Evolutionary conservation across 2,329 filamentous ascomycete species (phyloP), one percentile per base, ranked within the genome.

Genomic region (Exophiala sideris): DNA sequence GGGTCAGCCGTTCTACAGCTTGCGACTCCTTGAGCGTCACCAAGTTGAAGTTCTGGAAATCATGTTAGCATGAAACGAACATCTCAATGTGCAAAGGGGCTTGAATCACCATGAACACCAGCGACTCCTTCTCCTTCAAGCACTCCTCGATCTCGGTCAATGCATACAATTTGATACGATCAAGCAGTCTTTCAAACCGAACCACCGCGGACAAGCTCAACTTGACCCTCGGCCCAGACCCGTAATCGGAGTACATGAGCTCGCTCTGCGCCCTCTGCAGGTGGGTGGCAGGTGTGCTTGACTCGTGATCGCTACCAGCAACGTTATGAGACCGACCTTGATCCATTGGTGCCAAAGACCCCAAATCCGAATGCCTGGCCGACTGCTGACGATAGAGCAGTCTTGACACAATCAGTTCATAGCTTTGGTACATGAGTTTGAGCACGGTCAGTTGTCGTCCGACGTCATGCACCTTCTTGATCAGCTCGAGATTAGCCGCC

Each of bases 1-100:
- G 77, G 0, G 86, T 89, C 16, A 91, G 77, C 16, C 84, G 79
- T 55, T 88, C 86, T 9, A 89, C 87, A 3, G 83, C 82, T 59
- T 84, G 80, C 0, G 86, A 88, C 68, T 90, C 86, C 66, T 87
- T 89, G 64, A 89, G 83, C 14, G 86, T 83, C 54, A 87, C 88
- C 59, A 91, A 78, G 67, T 87, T 89, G 76, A 90, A 90, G 67
- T 89, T 89, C 84, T 88, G 54, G 54, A 21, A 35, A 8, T 11
- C 18, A 3, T 56, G 47, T 66, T 54, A 62, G 64, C 42, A 41
- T 38, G 24, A 40, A 40, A 42, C 1, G 1, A 4, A 11, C 21
- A n/a, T 16, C 14, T 12, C 14, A 16, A 21, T 41, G 34, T 16
- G 45, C 35, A 9, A 29, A 29, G 20, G 12, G 32, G 32, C 21